Evolutionary conservation across 2,329 filamentous ascomycete genomes (phyloP).

Genomic region (Penicillium freii): DNA sequence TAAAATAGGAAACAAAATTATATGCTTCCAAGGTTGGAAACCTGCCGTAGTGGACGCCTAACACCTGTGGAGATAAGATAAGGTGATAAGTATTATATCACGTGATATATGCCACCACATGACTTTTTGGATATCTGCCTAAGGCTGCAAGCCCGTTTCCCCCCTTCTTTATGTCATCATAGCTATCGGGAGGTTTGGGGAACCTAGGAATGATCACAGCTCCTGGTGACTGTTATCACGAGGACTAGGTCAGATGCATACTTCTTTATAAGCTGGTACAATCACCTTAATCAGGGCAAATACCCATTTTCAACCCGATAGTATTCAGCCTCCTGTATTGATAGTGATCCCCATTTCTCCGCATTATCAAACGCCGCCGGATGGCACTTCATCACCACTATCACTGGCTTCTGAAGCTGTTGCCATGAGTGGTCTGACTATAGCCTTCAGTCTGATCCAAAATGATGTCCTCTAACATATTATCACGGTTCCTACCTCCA

Average conservation of each 20-base stretch:
- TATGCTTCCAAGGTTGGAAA: no score
- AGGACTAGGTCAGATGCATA: conserved; percentile 18
- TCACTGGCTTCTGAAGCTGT: conserved; percentile 7
- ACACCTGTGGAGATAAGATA: neutral
- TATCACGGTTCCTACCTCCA: conserved; percentile 49
- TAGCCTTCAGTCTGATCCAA: conserved; percentile 18
- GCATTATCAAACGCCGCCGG: conserved; percentile 11
- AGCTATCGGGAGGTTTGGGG: neutral
- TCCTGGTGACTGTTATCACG: conserved; percentile 12
- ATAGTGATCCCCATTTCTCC: conserved; percentile 8
- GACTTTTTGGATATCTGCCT: neutral
- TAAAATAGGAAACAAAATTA: no score
- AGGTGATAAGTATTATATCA: neutral
- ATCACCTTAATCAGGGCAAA: neutral
- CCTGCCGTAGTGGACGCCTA: no score
- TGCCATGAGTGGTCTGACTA: conserved; percentile 16
- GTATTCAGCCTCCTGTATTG: neutral
- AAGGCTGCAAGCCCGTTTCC: neutral
- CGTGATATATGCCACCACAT: neutral
- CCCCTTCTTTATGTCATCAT: conserved; percentile 19
- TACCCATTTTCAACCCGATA: neutral
- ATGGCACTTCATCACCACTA: conserved; percentile 7
- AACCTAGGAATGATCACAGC: conserved; percentile 3
- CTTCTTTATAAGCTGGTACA: neutral
- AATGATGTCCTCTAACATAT: conserved; percentile 45